Evolutionary conservation across 768 basidiomycete genomes (phyloP).

Genomic region (Termitomyces sp.): DNA sequence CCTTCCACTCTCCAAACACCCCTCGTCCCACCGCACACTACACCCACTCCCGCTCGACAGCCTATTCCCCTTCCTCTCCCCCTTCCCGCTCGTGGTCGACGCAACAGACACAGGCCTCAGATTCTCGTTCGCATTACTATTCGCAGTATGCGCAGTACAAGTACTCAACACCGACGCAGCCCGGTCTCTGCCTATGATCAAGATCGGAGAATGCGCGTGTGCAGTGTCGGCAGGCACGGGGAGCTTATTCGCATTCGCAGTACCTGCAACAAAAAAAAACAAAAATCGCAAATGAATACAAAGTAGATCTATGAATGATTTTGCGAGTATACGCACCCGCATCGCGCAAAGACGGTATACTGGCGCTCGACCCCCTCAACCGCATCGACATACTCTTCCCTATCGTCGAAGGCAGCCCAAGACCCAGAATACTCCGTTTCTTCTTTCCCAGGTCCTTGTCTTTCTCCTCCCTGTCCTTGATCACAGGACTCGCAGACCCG

Average conservation of each 20-base stretch:
- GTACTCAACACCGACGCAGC: not conserved
- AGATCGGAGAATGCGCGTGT: not conserved
- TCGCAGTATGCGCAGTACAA: too few species aligned
- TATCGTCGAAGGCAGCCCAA: constrained; percentile 55
- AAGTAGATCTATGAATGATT: too few species aligned
- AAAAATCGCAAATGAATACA: too few species aligned
- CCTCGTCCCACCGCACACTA: constrained; percentile 50
- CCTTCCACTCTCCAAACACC: constrained; percentile 36
- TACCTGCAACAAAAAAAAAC: not conserved
- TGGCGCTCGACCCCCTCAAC: constrained; percentile 34
- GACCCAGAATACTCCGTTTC: constrained; percentile 57
- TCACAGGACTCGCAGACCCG: constrained; percentile 43
- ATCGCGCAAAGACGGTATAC: too few species aligned
- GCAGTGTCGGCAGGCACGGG: constrained; percentile 27
- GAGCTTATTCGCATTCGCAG: constrained; percentile 16
- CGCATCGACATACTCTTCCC: constrained; percentile 25
- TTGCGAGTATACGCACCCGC: too few species aligned
- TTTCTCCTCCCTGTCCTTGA: constrained; percentile 10
- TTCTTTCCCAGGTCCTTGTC: constrained; percentile 42
- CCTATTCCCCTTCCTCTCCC: constrained; percentile 6
- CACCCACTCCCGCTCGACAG: constrained; percentile 27
- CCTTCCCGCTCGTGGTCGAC: not conserved
- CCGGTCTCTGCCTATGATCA: not conserved
- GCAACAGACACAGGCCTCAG: constrained; percentile 26
- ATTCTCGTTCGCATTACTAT: constrained; percentile 11